phyloP scores from a whole-genome alignment of 2,329 filamentous ascomycete species.

The Fusarium verrucosum region DNA sequence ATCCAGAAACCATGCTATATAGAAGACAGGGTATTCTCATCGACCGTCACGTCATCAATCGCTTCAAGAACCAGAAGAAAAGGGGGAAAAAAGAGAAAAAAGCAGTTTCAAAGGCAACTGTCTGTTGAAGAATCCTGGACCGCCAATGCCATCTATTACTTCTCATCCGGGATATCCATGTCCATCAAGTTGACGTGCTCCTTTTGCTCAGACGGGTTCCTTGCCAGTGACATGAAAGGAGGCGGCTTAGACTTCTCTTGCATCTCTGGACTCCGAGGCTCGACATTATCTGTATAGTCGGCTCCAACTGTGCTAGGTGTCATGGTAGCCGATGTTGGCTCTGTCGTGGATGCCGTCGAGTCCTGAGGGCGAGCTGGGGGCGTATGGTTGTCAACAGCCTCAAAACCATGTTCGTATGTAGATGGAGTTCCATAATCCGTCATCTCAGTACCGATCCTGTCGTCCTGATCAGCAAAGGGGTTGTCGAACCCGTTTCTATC shows the following conservation, averaged over 20 bases:
- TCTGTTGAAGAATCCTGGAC: background rate
- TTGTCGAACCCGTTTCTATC: slow-evolving; percentile 46
- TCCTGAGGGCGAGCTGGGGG: slow-evolving; percentile 21
- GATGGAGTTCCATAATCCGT: slow-evolving; percentile 14
- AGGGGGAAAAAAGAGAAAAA: background rate
- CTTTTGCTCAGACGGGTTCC: slow-evolving; percentile 34
- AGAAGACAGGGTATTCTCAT: background rate
- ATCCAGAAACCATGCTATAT: slow-evolving; percentile 5
- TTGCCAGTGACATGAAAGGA: slow-evolving; percentile 39
- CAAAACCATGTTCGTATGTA: slow-evolving; percentile 27
- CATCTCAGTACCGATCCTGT: slow-evolving; percentile 42
- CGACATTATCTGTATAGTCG: slow-evolving; percentile 29
- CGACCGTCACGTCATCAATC: background rate
- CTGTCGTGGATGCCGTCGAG: slow-evolving; percentile 18
- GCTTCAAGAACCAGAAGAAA: too few relatives aligned
- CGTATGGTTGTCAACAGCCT: slow-evolving; percentile 21
- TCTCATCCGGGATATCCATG: slow-evolving; percentile 49
- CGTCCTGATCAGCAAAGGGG: slow-evolving; percentile 45
- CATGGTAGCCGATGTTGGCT: slow-evolving; percentile 41
- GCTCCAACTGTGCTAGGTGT: slow-evolving; percentile 41
- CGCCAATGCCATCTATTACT: slow-evolving; percentile 4
- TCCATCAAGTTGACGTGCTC: slow-evolving; percentile 47
- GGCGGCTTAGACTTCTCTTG: slow-evolving; percentile 51
- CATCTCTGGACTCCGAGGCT: slow-evolving; percentile 55
- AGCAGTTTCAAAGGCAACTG: too few relatives aligned